Percentiles rank a stretch among this genome's conserved stretches.
Conservation (phyloP, 23 red algal genomes). For the Gracilariopsis chorda region DNA sequence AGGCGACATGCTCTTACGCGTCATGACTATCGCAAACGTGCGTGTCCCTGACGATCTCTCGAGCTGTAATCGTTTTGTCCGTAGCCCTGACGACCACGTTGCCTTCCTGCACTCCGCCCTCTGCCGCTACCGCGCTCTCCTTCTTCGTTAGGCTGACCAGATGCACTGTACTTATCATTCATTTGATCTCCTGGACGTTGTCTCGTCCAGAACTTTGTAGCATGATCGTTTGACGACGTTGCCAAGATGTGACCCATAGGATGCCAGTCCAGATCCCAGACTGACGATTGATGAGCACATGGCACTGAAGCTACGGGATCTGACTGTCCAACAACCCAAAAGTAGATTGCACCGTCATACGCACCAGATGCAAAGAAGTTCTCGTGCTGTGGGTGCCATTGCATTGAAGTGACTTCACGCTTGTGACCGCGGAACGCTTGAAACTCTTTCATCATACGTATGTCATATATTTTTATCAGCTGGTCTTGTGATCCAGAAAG, state of each 20-base stretch:
- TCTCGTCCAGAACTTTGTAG: slow-evolving; percentile 93
- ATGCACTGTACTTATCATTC: slow-evolving; percentile 62
- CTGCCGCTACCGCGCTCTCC: slow-evolving; percentile 18
- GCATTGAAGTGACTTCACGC: slow-evolving; percentile 92
- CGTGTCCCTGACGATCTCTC: not conserved
- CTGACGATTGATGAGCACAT: slow-evolving; percentile 86
- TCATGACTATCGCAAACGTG: not conserved
- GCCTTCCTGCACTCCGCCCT: not conserved
- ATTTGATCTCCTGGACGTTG: slow-evolving; percentile 64
- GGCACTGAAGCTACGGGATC: slow-evolving; percentile 85
- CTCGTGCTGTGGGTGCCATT: slow-evolving; percentile 94
- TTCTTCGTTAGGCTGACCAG: slow-evolving; percentile 29
- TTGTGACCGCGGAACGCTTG: slow-evolving; percentile 90
- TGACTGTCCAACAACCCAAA: slow-evolving; percentile 78
- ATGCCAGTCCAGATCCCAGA: slow-evolving; percentile 99
- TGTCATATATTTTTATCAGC: slow-evolving; percentile 96
- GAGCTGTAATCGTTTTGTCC: slow-evolving; percentile 14
- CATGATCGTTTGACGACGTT: slow-evolving; percentile 84
- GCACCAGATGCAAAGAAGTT: slow-evolving; percentile 91
- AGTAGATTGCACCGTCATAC: slow-evolving; percentile 89
- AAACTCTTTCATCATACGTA: slow-evolving; percentile 97
- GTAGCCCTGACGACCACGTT: not conserved
- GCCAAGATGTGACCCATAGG: slow-evolving; percentile 96
- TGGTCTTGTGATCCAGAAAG: slow-evolving; percentile 89
- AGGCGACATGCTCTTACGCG: not conserved